Conservation (phyloP, 768 basidiomycete genomes). For the Agaricus subrufescens region DNA sequence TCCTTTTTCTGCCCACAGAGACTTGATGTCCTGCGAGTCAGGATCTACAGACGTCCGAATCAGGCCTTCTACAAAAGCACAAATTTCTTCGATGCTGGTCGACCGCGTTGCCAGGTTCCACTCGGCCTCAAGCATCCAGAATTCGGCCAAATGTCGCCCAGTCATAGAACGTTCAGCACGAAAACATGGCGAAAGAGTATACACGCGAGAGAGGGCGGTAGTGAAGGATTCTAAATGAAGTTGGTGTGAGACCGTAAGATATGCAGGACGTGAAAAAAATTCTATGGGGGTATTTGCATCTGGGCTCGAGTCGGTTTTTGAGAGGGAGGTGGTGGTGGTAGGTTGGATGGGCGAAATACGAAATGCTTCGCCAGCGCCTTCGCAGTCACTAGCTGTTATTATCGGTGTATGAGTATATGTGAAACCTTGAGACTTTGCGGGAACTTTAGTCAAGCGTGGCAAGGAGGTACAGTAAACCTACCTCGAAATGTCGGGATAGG, state of each 20-base stretch:
- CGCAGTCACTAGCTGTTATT: slow-evolving; percentile 88
- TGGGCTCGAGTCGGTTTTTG: neutral
- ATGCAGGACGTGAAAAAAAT: slow-evolving; percentile 74
- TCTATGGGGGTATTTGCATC: slow-evolving; percentile 31
- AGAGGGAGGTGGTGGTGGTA: neutral
- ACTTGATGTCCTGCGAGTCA: slow-evolving; percentile 19
- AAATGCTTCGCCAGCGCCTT: slow-evolving; percentile 95
- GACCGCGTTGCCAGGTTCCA: slow-evolving; percentile 43
- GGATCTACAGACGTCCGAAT: slow-evolving; percentile 22
- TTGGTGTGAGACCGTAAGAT: slow-evolving; percentile 93
- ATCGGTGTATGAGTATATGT: slow-evolving; percentile 79
- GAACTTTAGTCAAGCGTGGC: neutral
- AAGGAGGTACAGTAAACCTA: slow-evolving; percentile 24
- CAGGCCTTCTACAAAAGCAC: slow-evolving; percentile 34
- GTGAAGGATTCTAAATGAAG: slow-evolving; percentile 90
- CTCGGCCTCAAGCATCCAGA: slow-evolving; percentile 99
- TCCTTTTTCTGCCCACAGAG: slow-evolving; percentile 33
- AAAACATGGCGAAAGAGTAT: slow-evolving; percentile 91
- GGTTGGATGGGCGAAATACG: slow-evolving; percentile 43
- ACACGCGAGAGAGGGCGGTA: slow-evolving; percentile 73
- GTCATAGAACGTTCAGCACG: slow-evolving; percentile 90
- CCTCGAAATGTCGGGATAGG: slow-evolving; percentile 71
- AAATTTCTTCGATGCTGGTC: slow-evolving; percentile 39
- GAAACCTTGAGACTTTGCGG: slow-evolving; percentile 68
- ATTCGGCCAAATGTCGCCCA: slow-evolving; percentile 90